Evolutionary conservation across 2,329 filamentous ascomycete species (phyloP), one percentile per base, ranked within the genome.

Genomic region (Colletotrichum destructivum): DNA sequence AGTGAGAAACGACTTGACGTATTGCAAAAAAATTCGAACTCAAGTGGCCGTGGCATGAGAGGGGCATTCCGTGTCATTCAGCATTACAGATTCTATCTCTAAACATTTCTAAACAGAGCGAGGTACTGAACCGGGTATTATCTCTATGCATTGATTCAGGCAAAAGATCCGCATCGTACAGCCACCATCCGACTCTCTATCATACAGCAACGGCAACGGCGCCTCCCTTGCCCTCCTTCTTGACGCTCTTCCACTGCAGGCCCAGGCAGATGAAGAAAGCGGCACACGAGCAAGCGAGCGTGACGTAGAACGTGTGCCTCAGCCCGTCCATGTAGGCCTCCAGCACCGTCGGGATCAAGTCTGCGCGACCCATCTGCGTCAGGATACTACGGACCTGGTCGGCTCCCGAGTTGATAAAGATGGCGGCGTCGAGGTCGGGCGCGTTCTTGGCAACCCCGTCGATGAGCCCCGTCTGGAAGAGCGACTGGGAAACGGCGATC

Each of bases 401-500:
- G 12, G 87, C 88, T 65, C 88, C 88, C 61, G 83, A 85, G 76
- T 87, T 83, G 77, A 89, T 84, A 73, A 90, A 87, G 62, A 85
- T 76, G 8, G 77, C 75, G 0, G 86, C 81, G 47, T 87, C 81
- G n/a, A 90, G 77, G n/a, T 80, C 79, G 2, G 86, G 83, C 16
- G 84, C 81, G 71, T 84, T 78, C 2, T 76, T 69, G n/a, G 77
- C 74, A 4, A 94, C 82, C 46, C 87, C 84, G 4, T 84, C 79
- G 56, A 89, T 82, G 21, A 94, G 82, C 0, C 87, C 88, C 76
- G 93, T 92, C 73, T 89, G 87, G 82, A 94, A 93, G 56, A 93
- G 85, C 23, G 90, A 89, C 78, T 94, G 90, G 0, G 88, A 88
- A 12, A 92, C 88, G 7, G 89, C 87, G 59, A 94, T 88, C 74